phyloP scores from a whole-genome alignment of 306 rosid genomes.

The Cucumis cinereus region DNA sequence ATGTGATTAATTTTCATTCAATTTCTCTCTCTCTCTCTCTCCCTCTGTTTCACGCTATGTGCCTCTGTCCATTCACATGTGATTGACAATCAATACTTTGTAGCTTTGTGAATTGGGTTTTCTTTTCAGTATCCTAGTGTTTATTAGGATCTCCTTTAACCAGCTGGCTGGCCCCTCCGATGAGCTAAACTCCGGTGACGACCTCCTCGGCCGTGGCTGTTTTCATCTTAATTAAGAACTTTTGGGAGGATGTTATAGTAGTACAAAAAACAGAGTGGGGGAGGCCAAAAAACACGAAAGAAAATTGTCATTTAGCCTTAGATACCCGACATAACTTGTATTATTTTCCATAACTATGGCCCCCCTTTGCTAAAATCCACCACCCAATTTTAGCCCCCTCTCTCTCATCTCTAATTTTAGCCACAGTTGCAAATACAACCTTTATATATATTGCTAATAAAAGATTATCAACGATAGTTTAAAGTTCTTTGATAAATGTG shows the following conservation, averaged over 20 bases:
- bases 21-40: neutral
- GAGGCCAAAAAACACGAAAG: conserved; percentile 13
- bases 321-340: conserved; percentile 45
- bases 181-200: neutral
- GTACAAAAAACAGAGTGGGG: conserved; percentile 14
- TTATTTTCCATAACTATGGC: conserved; percentile 23
- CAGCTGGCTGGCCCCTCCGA: conserved; percentile 3
- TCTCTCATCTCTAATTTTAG: no score
- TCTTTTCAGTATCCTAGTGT: conserved; percentile 10
- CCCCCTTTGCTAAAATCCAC: neutral
- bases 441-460: no score
- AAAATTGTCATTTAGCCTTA: conserved; percentile 43
- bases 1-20: conserved; percentile 19
- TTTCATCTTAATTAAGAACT: neutral
- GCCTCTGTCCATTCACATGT: conserved; percentile 21
- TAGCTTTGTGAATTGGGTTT: conserved; percentile 41
- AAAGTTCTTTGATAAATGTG: no score
- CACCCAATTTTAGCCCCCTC: neutral
- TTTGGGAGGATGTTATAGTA: neutral
- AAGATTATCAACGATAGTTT: no score
- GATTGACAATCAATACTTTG: conserved; percentile 37
- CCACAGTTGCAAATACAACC: no score
- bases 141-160: neutral
- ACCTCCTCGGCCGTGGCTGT: neutral
- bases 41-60: neutral